A percentile compares a stretch with the other conserved stretches of the same genome.
Evolutionary conservation across 176 grass and related monocot species (phyloP).

Genomic region (Eragrostis curvula): DNA sequence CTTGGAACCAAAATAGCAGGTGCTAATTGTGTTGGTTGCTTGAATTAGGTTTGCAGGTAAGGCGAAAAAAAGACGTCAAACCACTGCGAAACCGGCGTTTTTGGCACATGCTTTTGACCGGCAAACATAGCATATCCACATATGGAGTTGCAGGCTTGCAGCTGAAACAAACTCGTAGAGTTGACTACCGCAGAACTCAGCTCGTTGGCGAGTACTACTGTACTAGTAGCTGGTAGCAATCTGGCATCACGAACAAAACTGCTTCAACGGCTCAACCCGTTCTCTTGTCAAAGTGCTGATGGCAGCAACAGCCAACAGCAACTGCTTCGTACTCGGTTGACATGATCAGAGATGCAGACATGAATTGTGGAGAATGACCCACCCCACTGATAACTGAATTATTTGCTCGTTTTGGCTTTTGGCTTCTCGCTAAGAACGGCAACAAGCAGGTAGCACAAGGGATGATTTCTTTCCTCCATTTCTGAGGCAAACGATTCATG

Average conservation of each 20-base stretch:
- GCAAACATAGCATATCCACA: not conserved
- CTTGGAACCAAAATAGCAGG: not conserved
- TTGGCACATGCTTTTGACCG: not conserved
- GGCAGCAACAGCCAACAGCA: constrained; percentile 16
- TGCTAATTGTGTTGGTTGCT: not conserved
- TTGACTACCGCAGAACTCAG: not conserved
- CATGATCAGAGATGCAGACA: not conserved
- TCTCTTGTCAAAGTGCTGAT: not conserved
- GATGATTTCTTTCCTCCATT: too few relatives aligned
- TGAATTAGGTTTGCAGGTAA: not conserved
- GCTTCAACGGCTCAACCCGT: constrained; percentile 8
- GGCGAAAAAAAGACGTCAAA: not conserved
- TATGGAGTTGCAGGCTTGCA: not conserved
- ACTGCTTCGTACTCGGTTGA: not conserved
- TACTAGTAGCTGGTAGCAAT: not conserved
- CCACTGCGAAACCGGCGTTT: too few relatives aligned
- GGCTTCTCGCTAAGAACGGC: too few relatives aligned
- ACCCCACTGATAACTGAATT: constrained; percentile 1
- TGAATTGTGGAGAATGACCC: constrained; percentile 15
- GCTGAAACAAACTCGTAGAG: not conserved
- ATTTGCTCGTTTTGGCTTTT: not conserved
- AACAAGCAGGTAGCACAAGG: too few relatives aligned
- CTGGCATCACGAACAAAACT: not conserved
- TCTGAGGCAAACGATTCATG: too few relatives aligned
- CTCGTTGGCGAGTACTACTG: not conserved